Base-by-base conservation (phyloP, 2,329 filamentous ascomycete species). In the Sporothrix sp. region DNA sequence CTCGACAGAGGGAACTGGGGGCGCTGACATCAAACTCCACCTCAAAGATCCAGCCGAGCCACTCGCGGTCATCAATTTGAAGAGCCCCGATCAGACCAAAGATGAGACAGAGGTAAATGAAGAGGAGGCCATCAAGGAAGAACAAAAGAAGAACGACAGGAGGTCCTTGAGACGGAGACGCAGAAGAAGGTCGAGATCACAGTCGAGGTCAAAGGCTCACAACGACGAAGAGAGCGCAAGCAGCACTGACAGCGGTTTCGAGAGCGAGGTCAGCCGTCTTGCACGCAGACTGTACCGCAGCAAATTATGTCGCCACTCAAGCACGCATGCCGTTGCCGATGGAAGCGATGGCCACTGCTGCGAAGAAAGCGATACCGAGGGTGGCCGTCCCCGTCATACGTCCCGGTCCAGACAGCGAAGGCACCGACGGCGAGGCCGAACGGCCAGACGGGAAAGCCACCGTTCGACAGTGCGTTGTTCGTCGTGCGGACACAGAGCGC, bases 401-500 rank as follows among this genome's bases (percentile, higher is more conserved):
- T 45, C 30, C 32, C 20, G 33, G 28, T 36, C 30, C 14, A 45
- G 25, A 28, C 48, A 7, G 13, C n/a, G 18, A 25, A 11, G 13
- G 3, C 23, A 21, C 10, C 20, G 5, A 35, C 39, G 40, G 5
- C 36, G 40, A 7, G 46, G 47, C 7, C 28, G 47, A 14, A 16
- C 43, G 4, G 9, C 27, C 10, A 33, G 47, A 7, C 51, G 36
- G 9, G 47, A 53, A 43, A 32, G 51, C 7, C 42, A 47, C 16
- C 18, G 18, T 3, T 46, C 51, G 4, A 20, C 46, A 7, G 14
- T 46, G 30, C 51, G 47, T 23, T 53, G 51, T 45, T 42, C 51
- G 5, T 53, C 51, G 8, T 53, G 51, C 27, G 51, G 47, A n/a
- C 51, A 39, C 36, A 14, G 23, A 18, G 28, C 51, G 4, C 35